phyloP scores from a whole-genome alignment of 441 rosid genomes.

The Corymbia calophylla region DNA sequence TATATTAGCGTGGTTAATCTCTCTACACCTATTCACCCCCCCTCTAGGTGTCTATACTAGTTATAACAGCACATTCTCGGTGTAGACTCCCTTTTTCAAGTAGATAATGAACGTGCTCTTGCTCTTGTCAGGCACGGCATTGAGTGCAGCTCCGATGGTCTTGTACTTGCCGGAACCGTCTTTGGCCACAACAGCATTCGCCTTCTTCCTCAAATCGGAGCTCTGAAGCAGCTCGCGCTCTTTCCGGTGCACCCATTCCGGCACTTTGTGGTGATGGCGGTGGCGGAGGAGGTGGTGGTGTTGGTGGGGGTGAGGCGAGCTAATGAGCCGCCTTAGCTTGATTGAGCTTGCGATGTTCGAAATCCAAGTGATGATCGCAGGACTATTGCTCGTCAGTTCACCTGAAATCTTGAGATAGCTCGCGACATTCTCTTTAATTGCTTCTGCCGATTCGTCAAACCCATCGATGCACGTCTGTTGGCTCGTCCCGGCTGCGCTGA shows the following conservation, averaged over 20 bases:
- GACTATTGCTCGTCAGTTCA: slow-evolving; percentile 60
- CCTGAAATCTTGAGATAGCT: slow-evolving; percentile 31
- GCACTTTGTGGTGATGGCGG: neutral
- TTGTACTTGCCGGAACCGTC: neutral
- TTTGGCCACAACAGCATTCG: too few relatives aligned
- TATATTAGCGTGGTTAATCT: too few relatives aligned
- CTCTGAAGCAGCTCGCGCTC: slow-evolving; percentile 34
- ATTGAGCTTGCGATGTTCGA: slow-evolving; percentile 31
- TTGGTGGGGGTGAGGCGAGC: neutral
- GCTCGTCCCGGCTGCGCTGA: slow-evolving; percentile 48
- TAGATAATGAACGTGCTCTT: slow-evolving; percentile 47
- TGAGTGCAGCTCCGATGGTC: slow-evolving; percentile 51
- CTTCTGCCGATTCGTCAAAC: slow-evolving; percentile 14
- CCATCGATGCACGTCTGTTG: slow-evolving; percentile 62
- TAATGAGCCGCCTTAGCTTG: slow-evolving; percentile 32
- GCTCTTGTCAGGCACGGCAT: slow-evolving; percentile 42
- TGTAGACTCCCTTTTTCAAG: slow-evolving; percentile 62
- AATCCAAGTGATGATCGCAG: slow-evolving; percentile 63
- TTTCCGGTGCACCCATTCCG: slow-evolving; percentile 21
- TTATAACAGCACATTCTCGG: slow-evolving; percentile 57
- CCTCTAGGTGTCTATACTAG: too few relatives aligned
- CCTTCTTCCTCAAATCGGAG: slow-evolving; percentile 25
- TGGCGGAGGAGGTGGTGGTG: neutral
- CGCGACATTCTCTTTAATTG: slow-evolving; percentile 8
- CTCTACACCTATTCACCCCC: too few relatives aligned